Percentiles rank a stretch among this genome's conserved stretches.
phyloP scores from a whole-genome alignment of 148 eudicot genomes.

The Pharnaceum exiguum region DNA sequence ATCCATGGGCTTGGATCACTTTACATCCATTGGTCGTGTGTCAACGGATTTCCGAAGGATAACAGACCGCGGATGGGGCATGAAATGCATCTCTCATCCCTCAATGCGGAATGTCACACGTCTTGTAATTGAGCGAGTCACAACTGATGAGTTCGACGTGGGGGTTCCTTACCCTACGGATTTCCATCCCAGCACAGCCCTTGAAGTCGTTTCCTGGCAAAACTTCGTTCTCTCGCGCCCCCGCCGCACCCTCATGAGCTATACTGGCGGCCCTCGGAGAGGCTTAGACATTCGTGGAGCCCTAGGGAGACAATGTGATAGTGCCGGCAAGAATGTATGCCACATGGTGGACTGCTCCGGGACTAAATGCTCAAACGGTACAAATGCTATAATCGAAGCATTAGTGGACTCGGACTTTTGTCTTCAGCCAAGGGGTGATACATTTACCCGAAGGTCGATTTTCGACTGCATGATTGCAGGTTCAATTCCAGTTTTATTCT shows the following conservation, averaged over 20 bases:
- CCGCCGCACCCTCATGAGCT: constrained; percentile 48
- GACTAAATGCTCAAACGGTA: constrained; percentile 50
- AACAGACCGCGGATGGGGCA: constrained; percentile 54
- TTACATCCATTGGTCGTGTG: constrained; percentile 60
- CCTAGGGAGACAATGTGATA: constrained; percentile 54
- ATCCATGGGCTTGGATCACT: constrained; percentile 55
- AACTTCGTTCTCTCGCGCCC: constrained; percentile 33
- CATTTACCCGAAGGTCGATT: constrained; percentile 76
- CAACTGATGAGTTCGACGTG: constrained; percentile 47
- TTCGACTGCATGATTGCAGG: constrained; percentile 97
- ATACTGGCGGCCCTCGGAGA: constrained; percentile 83
- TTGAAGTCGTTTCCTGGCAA: constrained; percentile 56
- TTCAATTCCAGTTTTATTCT: constrained; percentile 87
- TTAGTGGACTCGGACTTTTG: constrained; percentile 79
- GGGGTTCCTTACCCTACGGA: constrained; percentile 75
- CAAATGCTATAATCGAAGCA: constrained; percentile 51
- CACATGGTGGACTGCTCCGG: constrained; percentile 68
- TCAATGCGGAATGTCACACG: constrained; percentile 53
- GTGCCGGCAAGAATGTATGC: constrained; percentile 43
- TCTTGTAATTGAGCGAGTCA: constrained; percentile 45
- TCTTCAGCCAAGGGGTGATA: constrained; percentile 87
- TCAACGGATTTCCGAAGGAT: constrained; percentile 78
- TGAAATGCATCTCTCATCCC: constrained; percentile 50
- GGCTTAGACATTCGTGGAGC: constrained; percentile 50
- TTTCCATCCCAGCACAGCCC: constrained; percentile 53